Conservation (phyloP, 768 basidiomycete genomes). For the Baorangia bicolor region DNA sequence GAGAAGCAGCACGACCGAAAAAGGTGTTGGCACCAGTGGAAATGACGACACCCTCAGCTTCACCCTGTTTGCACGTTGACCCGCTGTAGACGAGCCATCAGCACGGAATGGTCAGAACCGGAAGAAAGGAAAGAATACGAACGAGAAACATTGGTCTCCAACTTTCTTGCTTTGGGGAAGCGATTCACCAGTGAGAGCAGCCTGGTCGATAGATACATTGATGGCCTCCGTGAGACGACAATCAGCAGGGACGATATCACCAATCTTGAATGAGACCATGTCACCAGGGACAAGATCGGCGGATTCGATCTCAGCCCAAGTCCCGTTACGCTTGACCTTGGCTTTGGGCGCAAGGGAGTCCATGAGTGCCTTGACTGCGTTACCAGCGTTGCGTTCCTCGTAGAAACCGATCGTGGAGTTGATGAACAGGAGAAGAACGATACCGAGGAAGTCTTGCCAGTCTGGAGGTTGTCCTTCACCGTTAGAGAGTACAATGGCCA, state of each 20-base stretch:
- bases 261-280: constrained; percentile 97
- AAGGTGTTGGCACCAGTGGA: constrained; percentile 98
- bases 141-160: constrained; percentile 98
- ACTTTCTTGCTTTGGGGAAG: constrained; percentile 90
- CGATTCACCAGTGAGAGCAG: constrained; percentile 96
- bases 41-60: constrained; percentile 98
- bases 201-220: constrained; percentile 98
- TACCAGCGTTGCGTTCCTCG: constrained; percentile 95
- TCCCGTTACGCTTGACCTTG: constrained; percentile 82
- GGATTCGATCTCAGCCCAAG: constrained; percentile 91
- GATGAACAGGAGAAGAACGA: constrained; percentile 85
- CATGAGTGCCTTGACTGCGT: constrained; percentile 99
- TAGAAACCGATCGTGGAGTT: constrained; percentile 99
- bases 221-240: constrained; percentile 95
- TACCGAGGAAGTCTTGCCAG: constrained; percentile 98
- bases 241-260: constrained; percentile 97
- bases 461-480: constrained; percentile 85
- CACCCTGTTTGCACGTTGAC: constrained; percentile 98
- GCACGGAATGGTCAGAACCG: neutral
- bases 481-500: constrained; percentile 95
- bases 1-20: constrained; percentile 97
- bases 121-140: constrained; percentile 34
- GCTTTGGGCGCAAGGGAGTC: constrained; percentile 99
- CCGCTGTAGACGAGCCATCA: constrained; percentile 48
- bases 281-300: constrained; percentile 91